Evolutionary conservation across 2,329 filamentous ascomycete species (phyloP).

Genomic region (Colletotrichum orbiculare): DNA sequence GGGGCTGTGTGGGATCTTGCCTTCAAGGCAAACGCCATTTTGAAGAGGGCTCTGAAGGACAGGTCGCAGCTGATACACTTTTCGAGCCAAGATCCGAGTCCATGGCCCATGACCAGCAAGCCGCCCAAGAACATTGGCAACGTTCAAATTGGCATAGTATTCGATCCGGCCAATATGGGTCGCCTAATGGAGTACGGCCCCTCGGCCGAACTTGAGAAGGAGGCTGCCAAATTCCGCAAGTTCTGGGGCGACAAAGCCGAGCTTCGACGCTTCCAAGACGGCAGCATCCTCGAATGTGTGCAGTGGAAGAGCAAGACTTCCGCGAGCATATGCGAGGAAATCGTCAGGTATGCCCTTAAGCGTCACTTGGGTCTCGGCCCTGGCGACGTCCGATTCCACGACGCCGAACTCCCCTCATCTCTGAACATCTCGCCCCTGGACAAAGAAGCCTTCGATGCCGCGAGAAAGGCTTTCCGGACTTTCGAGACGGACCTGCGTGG

Average conservation of each 20-base stretch:
- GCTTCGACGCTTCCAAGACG: constrained; percentile 92
- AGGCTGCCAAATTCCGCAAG: constrained; percentile 81
- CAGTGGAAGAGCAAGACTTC: constrained; percentile 79
- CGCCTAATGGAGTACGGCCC: constrained; percentile 91
- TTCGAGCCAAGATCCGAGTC: constrained; percentile 48
- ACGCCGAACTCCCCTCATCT: constrained; percentile 61
- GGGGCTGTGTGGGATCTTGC: constrained; percentile 59
- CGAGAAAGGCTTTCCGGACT: constrained; percentile 75
- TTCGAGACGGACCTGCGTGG: constrained; percentile 82
- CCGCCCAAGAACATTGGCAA: constrained; percentile 39
- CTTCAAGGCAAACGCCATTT: constrained; percentile 69
- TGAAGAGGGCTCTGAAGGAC: constrained; percentile 80
- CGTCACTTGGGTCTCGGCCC: constrained; percentile 74
- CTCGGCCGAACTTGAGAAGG: constrained; percentile 84
- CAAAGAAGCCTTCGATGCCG: constrained; percentile 71
- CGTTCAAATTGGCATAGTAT: constrained; percentile 74
- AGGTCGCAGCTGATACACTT: constrained; percentile 77
- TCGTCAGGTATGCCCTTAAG: constrained; percentile 76
- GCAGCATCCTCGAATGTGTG: constrained; percentile 90
- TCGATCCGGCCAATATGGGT: constrained; percentile 77
- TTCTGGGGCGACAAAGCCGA: constrained; percentile 98
- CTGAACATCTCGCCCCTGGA: constrained; percentile 60
- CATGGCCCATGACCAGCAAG: constrained; percentile 58
- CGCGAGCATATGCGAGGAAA: constrained; percentile 80
- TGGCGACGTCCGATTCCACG: constrained; percentile 63